Evolutionary conservation across 2,329 filamentous ascomycete species (phyloP).

Genomic region (Didymella exigua): DNA sequence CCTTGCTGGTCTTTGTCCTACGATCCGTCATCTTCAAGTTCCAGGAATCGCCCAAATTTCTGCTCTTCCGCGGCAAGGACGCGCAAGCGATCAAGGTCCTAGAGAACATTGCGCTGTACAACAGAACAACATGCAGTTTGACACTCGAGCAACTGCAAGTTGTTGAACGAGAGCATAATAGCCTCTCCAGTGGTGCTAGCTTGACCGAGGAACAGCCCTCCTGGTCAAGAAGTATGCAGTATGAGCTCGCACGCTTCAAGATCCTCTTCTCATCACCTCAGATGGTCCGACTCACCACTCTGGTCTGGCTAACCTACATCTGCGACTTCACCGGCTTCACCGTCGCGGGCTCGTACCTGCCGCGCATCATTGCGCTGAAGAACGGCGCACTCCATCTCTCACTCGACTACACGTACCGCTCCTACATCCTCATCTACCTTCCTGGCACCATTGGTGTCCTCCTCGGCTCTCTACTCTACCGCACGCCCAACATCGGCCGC

Average conservation of each 20-base stretch:
- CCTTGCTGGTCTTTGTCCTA: conserved; percentile 55
- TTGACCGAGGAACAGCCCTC: conserved; percentile 38
- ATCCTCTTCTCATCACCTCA: conserved; percentile 52
- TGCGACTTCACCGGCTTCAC: conserved; percentile 59
- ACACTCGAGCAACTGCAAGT: conserved; percentile 46
- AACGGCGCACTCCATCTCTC: conserved; percentile 54
- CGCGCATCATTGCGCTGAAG: conserved; percentile 59
- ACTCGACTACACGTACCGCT: conserved; percentile 57
- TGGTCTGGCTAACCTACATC: conserved; percentile 59
- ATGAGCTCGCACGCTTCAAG: conserved; percentile 52
- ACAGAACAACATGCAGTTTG: conserved; percentile 45
- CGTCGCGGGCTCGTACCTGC: conserved; percentile 57
- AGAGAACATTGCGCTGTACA: conserved; percentile 52
- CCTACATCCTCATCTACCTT: conserved; percentile 61
- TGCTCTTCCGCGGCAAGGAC: conserved; percentile 60
- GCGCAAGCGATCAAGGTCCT: conserved; percentile 56
- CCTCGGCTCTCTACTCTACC: conserved; percentile 55
- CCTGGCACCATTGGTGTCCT: conserved; percentile 60
- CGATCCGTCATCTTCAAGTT: conserved; percentile 62
- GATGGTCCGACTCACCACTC: conserved; percentile 53
- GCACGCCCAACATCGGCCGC: conserved; percentile 51
- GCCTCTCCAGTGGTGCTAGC: conserved; percentile 36
- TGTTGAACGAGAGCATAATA: conserved; percentile 41
- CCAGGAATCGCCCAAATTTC: conserved; percentile 65
- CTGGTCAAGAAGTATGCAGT: conserved; percentile 43